phyloP scores from a whole-genome alignment of 75 land plant genomes.

The Azolla pinnata region DNA sequence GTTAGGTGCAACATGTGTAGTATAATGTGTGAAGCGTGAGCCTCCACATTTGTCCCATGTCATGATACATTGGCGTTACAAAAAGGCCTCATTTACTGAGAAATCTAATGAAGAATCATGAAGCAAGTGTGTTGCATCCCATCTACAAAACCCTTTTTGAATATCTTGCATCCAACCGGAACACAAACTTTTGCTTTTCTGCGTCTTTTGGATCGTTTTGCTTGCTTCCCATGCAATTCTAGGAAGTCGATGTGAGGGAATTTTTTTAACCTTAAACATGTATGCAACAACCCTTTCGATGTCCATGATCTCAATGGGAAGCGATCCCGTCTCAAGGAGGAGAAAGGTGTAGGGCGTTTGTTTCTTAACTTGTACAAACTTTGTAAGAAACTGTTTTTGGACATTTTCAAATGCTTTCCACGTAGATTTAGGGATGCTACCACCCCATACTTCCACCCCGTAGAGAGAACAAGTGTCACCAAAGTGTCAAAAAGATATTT shows the following conservation, averaged over 20 bases:
- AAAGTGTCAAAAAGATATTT: background rate
- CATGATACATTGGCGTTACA: background rate
- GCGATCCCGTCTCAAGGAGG: background rate
- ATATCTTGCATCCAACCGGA: background rate
- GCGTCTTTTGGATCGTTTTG: background rate
- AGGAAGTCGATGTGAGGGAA: background rate
- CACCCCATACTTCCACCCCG: background rate
- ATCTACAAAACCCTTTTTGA: background rate
- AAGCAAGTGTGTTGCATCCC: background rate
- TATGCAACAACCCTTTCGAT: background rate
- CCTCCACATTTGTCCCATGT: background rate
- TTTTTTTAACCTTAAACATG: background rate
- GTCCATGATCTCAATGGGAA: background rate
- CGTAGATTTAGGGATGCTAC: background rate
- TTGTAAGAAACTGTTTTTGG: background rate
- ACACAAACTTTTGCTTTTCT: background rate
- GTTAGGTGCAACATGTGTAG: background rate
- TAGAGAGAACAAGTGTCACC: background rate
- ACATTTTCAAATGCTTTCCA: background rate
- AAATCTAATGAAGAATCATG: background rate
- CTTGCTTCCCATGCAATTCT: constrained; percentile 1
- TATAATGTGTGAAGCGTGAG: background rate
- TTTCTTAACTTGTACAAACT: background rate
- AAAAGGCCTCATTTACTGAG: background rate
- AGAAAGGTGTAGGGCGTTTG: background rate